These are phyloP conservation scores for Phytophthora pini DNA, from an alignment of 352 stramenopile species.

Conservation along the genomic window DNA sequence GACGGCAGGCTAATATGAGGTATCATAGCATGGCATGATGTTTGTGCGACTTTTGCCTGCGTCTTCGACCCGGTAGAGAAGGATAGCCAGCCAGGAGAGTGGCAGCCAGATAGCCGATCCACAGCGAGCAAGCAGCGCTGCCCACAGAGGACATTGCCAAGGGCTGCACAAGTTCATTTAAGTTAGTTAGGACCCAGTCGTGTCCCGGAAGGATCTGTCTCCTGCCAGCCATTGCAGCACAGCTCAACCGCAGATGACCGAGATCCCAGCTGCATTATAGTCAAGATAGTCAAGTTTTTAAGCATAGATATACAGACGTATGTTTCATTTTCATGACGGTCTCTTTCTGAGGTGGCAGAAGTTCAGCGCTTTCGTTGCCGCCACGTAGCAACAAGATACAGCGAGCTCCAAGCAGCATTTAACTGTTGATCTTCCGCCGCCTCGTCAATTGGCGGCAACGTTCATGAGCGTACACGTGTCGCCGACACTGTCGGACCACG, in stretches of 20 bases:
- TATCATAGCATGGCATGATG: conserved; percentile 36
- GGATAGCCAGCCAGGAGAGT: conserved; percentile 1
- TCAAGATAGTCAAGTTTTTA: conserved; percentile 32
- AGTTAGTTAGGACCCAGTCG: conserved; percentile 10
- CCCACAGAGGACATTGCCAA: conserved; percentile 8
- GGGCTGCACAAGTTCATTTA: conserved; percentile 17
- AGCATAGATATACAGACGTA: conserved; percentile 15
- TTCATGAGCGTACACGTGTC: conserved; percentile 7
- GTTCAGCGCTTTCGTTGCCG: conserved; percentile 14
- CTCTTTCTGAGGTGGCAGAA: conserved; percentile 10
- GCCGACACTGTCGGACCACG: conserved; percentile 2
- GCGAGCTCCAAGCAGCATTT: background rate
- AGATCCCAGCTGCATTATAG: conserved; percentile 14
- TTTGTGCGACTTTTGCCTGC: conserved; percentile 19
- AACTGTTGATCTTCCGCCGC: conserved; percentile 4
- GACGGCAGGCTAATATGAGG: conserved; percentile 50
- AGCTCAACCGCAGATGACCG: conserved; percentile 3
- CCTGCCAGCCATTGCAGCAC: conserved; percentile 11
- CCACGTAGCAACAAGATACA: conserved; percentile 11
- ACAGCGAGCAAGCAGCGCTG: background rate
- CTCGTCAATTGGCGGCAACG: background rate
- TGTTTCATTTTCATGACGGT: conserved; percentile 16
- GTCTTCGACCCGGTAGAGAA: conserved; percentile 6
- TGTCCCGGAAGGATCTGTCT: conserved; percentile 19
- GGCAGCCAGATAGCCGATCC: conserved; percentile 5